Evolutionary conservation across 177 flowering plant species (phyloP).

Genomic region (Vitis hybrid): DNA sequence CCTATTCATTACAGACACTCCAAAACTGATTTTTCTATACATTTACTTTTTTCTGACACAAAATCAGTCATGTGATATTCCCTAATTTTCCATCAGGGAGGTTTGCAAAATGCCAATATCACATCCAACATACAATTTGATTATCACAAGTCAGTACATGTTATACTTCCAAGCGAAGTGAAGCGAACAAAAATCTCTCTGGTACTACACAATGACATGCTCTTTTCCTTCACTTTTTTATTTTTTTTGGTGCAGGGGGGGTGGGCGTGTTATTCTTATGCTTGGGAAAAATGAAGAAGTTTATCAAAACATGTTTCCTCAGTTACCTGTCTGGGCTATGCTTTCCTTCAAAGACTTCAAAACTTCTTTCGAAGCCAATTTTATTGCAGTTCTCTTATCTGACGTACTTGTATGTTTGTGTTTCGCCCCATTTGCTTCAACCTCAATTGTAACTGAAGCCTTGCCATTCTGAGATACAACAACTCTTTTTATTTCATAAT

Average conservation of each 20-base stretch:
- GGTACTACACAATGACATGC: too few relatives aligned
- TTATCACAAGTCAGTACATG: too few relatives aligned
- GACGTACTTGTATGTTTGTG: constrained; percentile 33
- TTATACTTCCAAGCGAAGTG: too few relatives aligned
- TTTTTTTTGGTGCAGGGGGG: neutral
- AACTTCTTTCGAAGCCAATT: constrained; percentile 48
- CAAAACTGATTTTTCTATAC: too few relatives aligned
- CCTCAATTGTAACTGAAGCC: constrained; percentile 38
- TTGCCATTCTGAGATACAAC: constrained; percentile 19
- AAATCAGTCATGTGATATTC: too few relatives aligned
- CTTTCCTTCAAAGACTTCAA: constrained; percentile 42
- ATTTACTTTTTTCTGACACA: too few relatives aligned
- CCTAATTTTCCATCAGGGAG: too few relatives aligned
- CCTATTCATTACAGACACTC: too few relatives aligned
- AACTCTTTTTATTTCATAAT: constrained; percentile 20
- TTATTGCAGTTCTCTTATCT: constrained; percentile 47
- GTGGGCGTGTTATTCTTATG: neutral
- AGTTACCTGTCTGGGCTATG: neutral
- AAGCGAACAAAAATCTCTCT: too few relatives aligned
- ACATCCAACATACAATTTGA: too few relatives aligned
- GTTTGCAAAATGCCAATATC: too few relatives aligned
- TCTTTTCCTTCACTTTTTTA: neutral
- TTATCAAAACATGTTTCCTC: neutral
- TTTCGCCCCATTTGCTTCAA: constrained; percentile 41
- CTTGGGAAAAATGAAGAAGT: neutral